Base-by-base conservation (phyloP, 164 flowering plant genomes). In the Litsea cubeba region DNA sequence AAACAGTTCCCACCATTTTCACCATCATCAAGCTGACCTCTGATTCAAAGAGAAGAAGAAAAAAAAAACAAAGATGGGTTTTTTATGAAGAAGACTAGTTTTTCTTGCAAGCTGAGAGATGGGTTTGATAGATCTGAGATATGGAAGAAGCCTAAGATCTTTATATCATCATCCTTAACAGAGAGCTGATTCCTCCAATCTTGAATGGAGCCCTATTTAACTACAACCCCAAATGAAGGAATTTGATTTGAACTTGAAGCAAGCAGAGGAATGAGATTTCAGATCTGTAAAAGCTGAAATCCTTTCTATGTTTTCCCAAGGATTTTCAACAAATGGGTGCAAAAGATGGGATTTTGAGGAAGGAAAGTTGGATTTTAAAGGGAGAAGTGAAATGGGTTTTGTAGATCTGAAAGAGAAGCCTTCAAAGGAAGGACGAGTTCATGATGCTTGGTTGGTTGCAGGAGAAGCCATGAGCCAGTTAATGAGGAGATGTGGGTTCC, bases 1-100 rank as follows among this genome's bases (percentile, higher is more conserved):
- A 17, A 65, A 64, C 40, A 30, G 69, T 63, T 20, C 51, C 69
- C 51, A 71, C 51, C 78, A 71, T 65, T 64, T 32, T 54, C 50
- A 6, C 20, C 68, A 62, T 75, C 54, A 15, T 35, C 71, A 35
- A 60, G 63, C 63, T 60, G n/a, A 60, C 23, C 7, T 60, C 63
- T 60, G n/a, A 40, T 60, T 20, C 63, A 60, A 60, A 20, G 23
- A 6, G 23, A 17, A 60, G 20, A 17, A 18, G 63, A 0, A 6
- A 60, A 60, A 60, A 60, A 2, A 18, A 20, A 5, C 5, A 60
- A n/a, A 5, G n/a, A 20, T 6, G 22, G 8, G 5, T 60, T 60
- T 58, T 28, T 28, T 28, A 28, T n/a, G 23, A 60, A 7, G 23
- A 18, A 18, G 23, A 60, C n/a, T 18, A n/a, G 23, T 4, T 60